A percentile compares a stretch with the other conserved stretches of the same genome.
Conservation (phyloP, 257 asterid genomes). For the Voacanga thouarsii region DNA sequence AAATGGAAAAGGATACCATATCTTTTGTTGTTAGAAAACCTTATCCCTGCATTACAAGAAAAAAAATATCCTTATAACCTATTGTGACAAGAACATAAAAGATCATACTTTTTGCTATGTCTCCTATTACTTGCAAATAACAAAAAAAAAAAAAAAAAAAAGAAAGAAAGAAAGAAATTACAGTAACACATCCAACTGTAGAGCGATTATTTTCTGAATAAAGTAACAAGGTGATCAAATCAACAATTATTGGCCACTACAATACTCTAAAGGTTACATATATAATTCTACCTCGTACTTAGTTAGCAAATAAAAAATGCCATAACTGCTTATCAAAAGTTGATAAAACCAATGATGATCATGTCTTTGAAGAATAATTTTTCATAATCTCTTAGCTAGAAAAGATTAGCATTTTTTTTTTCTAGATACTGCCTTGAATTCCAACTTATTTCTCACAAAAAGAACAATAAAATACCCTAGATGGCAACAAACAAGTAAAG, state of each 20-base stretch:
- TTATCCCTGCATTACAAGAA: too few species aligned
- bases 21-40: too few species aligned
- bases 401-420: not conserved
- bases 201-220: not conserved
- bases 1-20: too few species aligned
- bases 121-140: too few species aligned
- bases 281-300: not conserved
- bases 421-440: not conserved
- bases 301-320: not conserved
- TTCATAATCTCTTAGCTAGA: not conserved
- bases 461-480: not conserved
- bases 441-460: not conserved
- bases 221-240: not conserved
- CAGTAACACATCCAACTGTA: not conserved
- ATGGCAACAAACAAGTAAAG: not conserved
- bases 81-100: too few species aligned
- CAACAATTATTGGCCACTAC: not conserved
- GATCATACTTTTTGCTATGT: too few species aligned
- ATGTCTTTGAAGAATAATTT: too few species aligned
- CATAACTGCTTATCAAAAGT: not conserved
- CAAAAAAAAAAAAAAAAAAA: too few species aligned
- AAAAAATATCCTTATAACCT: too few species aligned
- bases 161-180: not conserved
- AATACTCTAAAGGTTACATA: not conserved
- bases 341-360: not conserved